Conservation (phyloP, 371 early-diverging fungal species). For the Umbelopsis sp. region DNA sequence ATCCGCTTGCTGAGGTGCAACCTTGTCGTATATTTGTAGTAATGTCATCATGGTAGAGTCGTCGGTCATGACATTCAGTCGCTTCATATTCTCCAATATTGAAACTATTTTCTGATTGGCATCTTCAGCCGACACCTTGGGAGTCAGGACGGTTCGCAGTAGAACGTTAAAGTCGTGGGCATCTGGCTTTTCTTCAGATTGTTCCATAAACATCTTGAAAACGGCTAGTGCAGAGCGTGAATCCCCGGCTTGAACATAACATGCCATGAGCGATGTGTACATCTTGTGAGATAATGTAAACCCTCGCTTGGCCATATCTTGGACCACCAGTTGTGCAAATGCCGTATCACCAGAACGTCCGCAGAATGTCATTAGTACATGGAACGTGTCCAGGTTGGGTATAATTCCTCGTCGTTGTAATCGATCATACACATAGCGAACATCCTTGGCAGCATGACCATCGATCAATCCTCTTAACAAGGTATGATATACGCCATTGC, state of each 20-base stretch:
- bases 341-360: slow-evolving; percentile 37
- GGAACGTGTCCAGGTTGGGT: slow-evolving; percentile 18
- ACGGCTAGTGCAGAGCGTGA: slow-evolving; percentile 32
- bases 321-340: slow-evolving; percentile 29
- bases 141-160: slow-evolving; percentile 26
- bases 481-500: neutral
- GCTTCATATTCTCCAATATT: slow-evolving; percentile 42
- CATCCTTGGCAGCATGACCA: neutral
- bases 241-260: slow-evolving; percentile 33
- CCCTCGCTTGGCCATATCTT: slow-evolving; percentile 19
- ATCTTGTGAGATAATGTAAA: slow-evolving; percentile 30
- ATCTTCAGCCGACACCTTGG: slow-evolving; percentile 15
- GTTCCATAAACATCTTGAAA: slow-evolving; percentile 30
- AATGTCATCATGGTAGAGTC: slow-evolving; percentile 40
- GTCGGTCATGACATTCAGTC: slow-evolving; percentile 35
- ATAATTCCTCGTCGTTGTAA: slow-evolving; percentile 16
- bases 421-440: slow-evolving; percentile 3
- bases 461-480: slow-evolving; percentile 1
- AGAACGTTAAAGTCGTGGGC: slow-evolving; percentile 47
- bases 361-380: slow-evolving; percentile 25
- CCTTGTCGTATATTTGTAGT: slow-evolving; percentile 29
- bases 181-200: slow-evolving; percentile 39
- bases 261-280: slow-evolving; percentile 36
- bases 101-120: slow-evolving; percentile 35
- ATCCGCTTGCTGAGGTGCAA: slow-evolving; percentile 25